A percentile compares a stretch with the other conserved stretches of the same genome.
These are phyloP conservation scores for Fusarium anguioides DNA, from an alignment of 2,329 filamentous ascomycete species.

Conservation along the genomic window DNA sequence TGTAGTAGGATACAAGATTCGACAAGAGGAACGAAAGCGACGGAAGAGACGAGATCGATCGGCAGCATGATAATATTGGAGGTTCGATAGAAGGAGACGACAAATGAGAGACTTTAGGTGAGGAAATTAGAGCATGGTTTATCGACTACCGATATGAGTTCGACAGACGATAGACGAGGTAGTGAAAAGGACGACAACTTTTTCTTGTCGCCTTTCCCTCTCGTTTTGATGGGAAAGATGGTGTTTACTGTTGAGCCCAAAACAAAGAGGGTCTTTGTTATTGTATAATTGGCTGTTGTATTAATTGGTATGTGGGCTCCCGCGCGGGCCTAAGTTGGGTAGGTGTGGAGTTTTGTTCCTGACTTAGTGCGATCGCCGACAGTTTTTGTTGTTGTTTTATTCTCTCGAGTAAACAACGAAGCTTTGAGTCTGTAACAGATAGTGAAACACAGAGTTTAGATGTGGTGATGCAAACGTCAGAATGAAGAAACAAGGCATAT, in stretches of 20 bases:
- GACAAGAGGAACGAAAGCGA: slow-evolving; percentile 11
- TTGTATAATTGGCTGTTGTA: slow-evolving; percentile 13
- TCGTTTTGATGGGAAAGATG: slow-evolving; percentile 32
- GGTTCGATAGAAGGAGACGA: slow-evolving; percentile 2
- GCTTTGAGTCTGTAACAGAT: background rate
- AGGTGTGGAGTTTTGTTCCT: slow-evolving; percentile 37
- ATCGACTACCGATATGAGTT: background rate
- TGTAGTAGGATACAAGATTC: slow-evolving; percentile 12
- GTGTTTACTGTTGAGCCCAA: slow-evolving; percentile 31
- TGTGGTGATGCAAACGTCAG: background rate
- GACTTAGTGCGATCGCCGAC: slow-evolving; percentile 26
- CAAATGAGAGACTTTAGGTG: background rate
- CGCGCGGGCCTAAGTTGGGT: slow-evolving; percentile 22
- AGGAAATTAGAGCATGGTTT: slow-evolving; percentile 27
- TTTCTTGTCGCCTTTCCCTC: slow-evolving; percentile 12
- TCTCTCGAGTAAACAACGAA: slow-evolving; percentile 20
- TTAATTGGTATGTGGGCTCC: slow-evolving; percentile 35
- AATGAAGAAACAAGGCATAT: slow-evolving; percentile 15
- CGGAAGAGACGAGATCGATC: slow-evolving; percentile 16
- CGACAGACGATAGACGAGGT: background rate
- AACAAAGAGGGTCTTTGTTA: slow-evolving; percentile 36
- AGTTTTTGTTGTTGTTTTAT: background rate
- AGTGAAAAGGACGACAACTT: slow-evolving; percentile 4
- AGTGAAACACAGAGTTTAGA: background rate
- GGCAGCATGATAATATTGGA: slow-evolving; percentile 38